Percentiles rank a stretch among this genome's conserved stretches.
phyloP scores from a whole-genome alignment of 2,329 filamentous ascomycete species.

The Trichophyton simii region DNA sequence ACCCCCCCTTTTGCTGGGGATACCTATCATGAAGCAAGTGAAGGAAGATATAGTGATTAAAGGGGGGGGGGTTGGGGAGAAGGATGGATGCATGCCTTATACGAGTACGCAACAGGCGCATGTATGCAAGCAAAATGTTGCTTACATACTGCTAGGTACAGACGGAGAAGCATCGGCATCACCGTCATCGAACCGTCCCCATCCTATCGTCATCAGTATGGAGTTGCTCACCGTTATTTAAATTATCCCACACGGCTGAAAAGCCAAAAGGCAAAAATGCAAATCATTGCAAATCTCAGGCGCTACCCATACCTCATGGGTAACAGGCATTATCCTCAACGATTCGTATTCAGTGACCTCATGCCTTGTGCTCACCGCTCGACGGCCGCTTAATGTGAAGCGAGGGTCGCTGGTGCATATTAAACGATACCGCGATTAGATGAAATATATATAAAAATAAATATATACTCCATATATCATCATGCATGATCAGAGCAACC shows the following conservation, averaged over 20 bases:
- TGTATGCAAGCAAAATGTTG: no score
- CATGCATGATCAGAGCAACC: neutral
- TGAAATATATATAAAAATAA: neutral
- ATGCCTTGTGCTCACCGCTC: neutral
- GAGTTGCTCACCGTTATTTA: neutral
- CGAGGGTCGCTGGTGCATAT: neutral
- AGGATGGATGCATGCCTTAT: neutral
- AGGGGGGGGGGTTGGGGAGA: neutral
- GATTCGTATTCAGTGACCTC: neutral
- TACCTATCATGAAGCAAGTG: no score
- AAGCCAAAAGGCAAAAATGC: neutral
- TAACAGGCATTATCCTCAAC: constrained; percentile 3
- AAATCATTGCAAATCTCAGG: constrained; percentile 1
- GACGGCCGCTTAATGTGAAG: neutral
- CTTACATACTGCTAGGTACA: no score
- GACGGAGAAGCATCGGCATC: neutral
- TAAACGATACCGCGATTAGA: neutral
- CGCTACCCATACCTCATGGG: neutral
- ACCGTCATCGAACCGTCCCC: neutral
- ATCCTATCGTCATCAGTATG: neutral
- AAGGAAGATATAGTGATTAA: neutral
- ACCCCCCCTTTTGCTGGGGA: neutral
- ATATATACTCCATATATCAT: neutral
- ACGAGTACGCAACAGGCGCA: neutral
- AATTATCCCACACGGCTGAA: neutral